These are phyloP conservation scores for Amesomyces nigricolor DNA, from an alignment of 2,329 filamentous ascomycete species.

Conservation along the genomic window DNA sequence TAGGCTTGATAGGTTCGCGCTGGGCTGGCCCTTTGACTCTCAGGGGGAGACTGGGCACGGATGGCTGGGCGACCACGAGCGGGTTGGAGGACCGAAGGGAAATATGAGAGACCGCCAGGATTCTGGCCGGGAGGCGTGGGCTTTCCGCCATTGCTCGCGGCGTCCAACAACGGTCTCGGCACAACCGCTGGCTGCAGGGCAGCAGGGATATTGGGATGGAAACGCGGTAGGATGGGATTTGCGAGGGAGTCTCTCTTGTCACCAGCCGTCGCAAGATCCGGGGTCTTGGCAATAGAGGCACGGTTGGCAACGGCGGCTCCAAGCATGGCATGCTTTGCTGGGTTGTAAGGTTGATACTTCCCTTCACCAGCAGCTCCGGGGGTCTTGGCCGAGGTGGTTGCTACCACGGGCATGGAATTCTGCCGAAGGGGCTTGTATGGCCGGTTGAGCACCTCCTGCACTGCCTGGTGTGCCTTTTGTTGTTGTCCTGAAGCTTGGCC, in stretches of 20 bases:
- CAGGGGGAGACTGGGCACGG: slow-evolving; percentile 10
- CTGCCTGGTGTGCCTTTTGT: neutral
- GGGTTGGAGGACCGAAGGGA: slow-evolving; percentile 31
- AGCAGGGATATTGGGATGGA: slow-evolving; percentile 23
- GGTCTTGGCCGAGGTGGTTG: neutral
- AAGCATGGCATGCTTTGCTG: slow-evolving; percentile 4
- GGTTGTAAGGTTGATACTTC: slow-evolving; percentile 22
- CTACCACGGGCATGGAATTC: slow-evolving; percentile 7
- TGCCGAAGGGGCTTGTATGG: slow-evolving; percentile 10
- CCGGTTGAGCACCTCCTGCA: slow-evolving; percentile 3
- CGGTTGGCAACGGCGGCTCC: slow-evolving; percentile 9
- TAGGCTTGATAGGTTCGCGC: slow-evolving; percentile 17
- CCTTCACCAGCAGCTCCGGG: neutral
- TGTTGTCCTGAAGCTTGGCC: slow-evolving; percentile 8
- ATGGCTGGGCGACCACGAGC: slow-evolving; percentile 25
- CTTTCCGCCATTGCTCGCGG: neutral
- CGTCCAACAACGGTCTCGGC: slow-evolving; percentile 19
- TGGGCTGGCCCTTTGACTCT: slow-evolving; percentile 13
- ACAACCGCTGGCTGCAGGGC: slow-evolving; percentile 25
- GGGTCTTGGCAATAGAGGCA: slow-evolving; percentile 13
- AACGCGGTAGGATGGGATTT: slow-evolving; percentile 16
- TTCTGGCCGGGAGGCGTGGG: neutral
- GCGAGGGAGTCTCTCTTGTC: slow-evolving; percentile 23
- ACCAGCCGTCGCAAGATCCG: slow-evolving; percentile 2
- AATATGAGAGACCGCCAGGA: slow-evolving; percentile 17